Conservation (phyloP, 108 stramenopile genomes). For the Fragilariopsis cylindrus region DNA sequence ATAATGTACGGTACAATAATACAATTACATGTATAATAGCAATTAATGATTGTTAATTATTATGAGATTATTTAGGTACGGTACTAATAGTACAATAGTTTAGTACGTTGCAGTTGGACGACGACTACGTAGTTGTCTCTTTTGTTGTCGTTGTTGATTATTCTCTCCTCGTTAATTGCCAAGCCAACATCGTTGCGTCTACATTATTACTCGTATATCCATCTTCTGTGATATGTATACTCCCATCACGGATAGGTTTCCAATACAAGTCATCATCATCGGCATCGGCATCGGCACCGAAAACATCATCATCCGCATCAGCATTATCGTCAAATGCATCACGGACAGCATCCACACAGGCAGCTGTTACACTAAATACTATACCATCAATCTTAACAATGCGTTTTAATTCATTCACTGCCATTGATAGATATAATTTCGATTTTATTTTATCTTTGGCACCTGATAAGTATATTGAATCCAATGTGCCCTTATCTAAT, state of each 20-base stretch:
- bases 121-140: neutral
- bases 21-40: too few relatives aligned
- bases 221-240: slow-evolving; percentile 58
- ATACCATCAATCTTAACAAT: slow-evolving; percentile 54
- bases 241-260: slow-evolving; percentile 37
- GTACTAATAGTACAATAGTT: neutral
- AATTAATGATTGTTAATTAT: too few relatives aligned
- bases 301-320: slow-evolving; percentile 27
- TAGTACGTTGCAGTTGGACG: neutral
- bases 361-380: slow-evolving; percentile 58
- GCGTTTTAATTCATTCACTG: slow-evolving; percentile 53
- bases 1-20: too few relatives aligned
- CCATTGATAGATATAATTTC: slow-evolving; percentile 42
- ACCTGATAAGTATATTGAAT: slow-evolving; percentile 70
- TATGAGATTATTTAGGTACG: neutral
- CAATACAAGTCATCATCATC: slow-evolving; percentile 18
- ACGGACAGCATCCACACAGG: slow-evolving; percentile 48
- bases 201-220: slow-evolving; percentile 71
- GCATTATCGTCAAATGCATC: slow-evolving; percentile 11
- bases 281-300: slow-evolving; percentile 39
- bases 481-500: slow-evolving; percentile 77
- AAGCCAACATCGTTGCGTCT: slow-evolving; percentile 60
- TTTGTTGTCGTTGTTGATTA: neutral
- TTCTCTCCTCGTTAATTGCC: slow-evolving; percentile 15
- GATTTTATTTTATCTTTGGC: slow-evolving; percentile 45